Evolutionary conservation across 108 stramenopile genomes (phyloP), one percentile per base, ranked within the genome.

Genomic region (Skeletonema grethae): DNA sequence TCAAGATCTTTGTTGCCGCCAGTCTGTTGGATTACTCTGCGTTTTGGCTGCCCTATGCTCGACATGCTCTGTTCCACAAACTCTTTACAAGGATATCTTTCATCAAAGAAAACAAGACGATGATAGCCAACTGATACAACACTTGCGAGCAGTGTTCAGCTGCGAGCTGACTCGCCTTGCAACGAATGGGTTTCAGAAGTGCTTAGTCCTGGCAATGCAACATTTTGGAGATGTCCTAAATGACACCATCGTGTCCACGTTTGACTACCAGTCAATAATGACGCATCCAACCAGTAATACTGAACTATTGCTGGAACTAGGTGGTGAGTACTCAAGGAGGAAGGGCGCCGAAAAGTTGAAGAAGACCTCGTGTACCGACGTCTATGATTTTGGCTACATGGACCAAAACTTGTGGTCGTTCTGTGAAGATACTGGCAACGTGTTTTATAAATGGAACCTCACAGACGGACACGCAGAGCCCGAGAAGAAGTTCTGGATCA

Each of bases 21-120:
- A 67, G 53, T 79, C 77, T 24, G 70, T 57, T 15, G 71, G 70
- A 29, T 41, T 73, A 39, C 32, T 72, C 32, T 57, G 67, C 20
- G 66, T 73, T 6, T 67, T 72, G 68, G 79, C 79, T 34, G 41
- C 71, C 38, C 30, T 72, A 31, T 77, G 76, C 38, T 68, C 72
- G 11, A 55, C 72, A 9, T 20, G 35, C 15, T 9, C 10, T 15
- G 38, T 12, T 25, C 45, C 43, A 4, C 59, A 56, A 29, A 50
- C 72, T 18, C 45, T 56, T 18, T 29, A 57, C 34, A 45, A 28
- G 9, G 39, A 31, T 16, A 29, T 46, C 1, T 29, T 55, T 34
- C 48, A 10, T 32, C 31, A 57, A 60, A 55, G 31, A 24, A 55
- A 9, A 15, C 29, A 34, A 18, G 63, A 24, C 53, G 72, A 69